A percentile compares a stretch with the other conserved stretches of the same genome.
phyloP scores from a whole-genome alignment of 371 early-diverging fungal genomes.

The Syncephalastrum sp. region DNA sequence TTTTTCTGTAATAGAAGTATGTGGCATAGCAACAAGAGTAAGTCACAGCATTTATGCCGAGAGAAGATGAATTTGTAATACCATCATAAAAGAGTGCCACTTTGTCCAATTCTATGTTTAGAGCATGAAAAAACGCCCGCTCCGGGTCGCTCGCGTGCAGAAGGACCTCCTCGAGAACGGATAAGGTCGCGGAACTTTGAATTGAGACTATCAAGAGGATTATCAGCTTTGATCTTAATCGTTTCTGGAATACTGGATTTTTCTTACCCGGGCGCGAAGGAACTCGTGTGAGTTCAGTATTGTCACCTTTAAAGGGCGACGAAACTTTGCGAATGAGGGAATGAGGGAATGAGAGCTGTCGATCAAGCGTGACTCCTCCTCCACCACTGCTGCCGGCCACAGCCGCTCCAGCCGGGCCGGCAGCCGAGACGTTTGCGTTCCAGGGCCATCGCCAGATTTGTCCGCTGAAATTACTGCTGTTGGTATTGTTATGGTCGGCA shows the following conservation, averaged over 20 bases:
- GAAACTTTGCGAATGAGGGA: constrained; percentile 23
- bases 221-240: no score
- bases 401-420: constrained; percentile 4
- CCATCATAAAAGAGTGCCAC: constrained; percentile 64
- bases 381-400: background rate
- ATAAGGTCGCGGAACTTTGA: constrained; percentile 16
- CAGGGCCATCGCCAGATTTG: constrained; percentile 15
- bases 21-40: background rate
- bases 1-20: constrained; percentile 28
- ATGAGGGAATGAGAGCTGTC: constrained; percentile 18
- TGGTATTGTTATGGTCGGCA: background rate
- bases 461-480: constrained; percentile 7
- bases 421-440: constrained; percentile 5
- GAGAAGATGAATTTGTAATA: constrained; percentile 9
- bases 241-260: background rate
- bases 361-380: constrained; percentile 5
- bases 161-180: constrained; percentile 46
- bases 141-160: constrained; percentile 54
- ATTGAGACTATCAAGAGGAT: constrained; percentile 16
- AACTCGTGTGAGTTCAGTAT: constrained; percentile 18
- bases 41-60: background rate
- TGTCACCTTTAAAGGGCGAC: constrained; percentile 18
- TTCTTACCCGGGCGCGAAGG: constrained; percentile 24
- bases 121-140: constrained; percentile 54
- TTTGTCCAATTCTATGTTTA: constrained; percentile 62